Percentiles rank a stretch among this genome's conserved stretches.
Conservation (phyloP, 192 early-diverging fungal species). For the Linnemannia elongata region DNA sequence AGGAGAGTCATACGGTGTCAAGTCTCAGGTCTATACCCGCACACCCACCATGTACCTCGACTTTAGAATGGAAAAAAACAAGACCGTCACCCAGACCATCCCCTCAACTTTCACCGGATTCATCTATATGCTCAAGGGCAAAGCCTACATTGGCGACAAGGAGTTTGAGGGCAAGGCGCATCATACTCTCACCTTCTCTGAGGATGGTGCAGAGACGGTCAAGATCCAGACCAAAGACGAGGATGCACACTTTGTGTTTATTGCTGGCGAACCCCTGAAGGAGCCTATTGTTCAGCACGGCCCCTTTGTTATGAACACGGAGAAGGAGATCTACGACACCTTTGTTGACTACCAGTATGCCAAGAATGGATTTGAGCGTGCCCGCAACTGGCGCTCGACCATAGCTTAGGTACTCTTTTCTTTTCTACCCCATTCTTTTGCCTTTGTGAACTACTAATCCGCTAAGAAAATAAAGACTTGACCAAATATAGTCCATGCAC, state of each 20-base stretch:
- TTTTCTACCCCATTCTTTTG: neutral
- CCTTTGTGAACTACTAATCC: neutral
- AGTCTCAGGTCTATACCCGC: constrained; percentile 27
- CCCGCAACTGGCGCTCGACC: constrained; percentile 59
- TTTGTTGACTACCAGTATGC: constrained; percentile 71
- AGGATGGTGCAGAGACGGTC: constrained; percentile 30
- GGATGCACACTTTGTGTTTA: constrained; percentile 47
- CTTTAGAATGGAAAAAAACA: constrained; percentile 24
- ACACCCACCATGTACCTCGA: constrained; percentile 58
- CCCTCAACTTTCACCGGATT: constrained; percentile 48
- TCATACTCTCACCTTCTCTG: constrained; percentile 35
- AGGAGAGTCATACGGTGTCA: constrained; percentile 31
- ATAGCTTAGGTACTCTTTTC: constrained; percentile 27
- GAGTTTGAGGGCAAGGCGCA: constrained; percentile 31
- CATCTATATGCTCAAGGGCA: constrained; percentile 38
- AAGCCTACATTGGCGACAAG: constrained; percentile 27
- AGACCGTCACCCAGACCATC: constrained; percentile 36
- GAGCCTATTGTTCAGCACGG: constrained; percentile 71
- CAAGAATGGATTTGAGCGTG: constrained; percentile 77
- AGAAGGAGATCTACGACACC: constrained; percentile 68
- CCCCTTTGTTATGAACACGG: constrained; percentile 77
- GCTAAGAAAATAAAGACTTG: too few species aligned
- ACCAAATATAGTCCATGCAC: too few species aligned
- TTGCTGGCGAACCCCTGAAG: constrained; percentile 63
- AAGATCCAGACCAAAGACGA: constrained; percentile 46